These are phyloP conservation scores for Begonia masoniana DNA, from an alignment of 306 rosid species.

Conservation along the genomic window DNA sequence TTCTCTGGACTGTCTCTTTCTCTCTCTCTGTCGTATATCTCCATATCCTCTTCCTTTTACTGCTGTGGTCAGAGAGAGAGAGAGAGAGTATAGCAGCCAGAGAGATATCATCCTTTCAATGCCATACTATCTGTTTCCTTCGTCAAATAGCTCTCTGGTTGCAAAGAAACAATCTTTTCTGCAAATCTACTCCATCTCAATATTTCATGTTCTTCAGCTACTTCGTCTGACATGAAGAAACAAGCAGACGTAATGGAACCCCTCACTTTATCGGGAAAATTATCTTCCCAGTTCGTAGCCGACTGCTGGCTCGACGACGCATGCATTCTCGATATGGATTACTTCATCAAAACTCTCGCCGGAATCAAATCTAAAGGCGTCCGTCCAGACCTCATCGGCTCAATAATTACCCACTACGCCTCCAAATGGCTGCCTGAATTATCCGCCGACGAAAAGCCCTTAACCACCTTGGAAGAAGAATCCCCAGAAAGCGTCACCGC, in stretches of 20 bases:
- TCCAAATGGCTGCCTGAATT: conserved; percentile 93
- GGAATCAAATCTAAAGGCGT: conserved; percentile 79
- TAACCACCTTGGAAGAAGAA: conserved; percentile 30
- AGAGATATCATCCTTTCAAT: too few species aligned
- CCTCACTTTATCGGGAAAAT: conserved; percentile 23
- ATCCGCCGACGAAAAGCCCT: conserved; percentile 23
- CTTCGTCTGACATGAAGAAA: conserved; percentile 17
- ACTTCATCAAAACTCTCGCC: conserved; percentile 77
- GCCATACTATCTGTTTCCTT: too few species aligned
- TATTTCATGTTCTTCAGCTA: too few species aligned
- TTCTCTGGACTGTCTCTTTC: too few species aligned
- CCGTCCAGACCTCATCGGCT: conserved; percentile 59
- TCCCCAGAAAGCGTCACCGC: conserved; percentile 47
- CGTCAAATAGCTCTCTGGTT: too few species aligned
- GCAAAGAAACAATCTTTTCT: too few species aligned
- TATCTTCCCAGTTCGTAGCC: conserved; percentile 29
- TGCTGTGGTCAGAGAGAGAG: too few species aligned
- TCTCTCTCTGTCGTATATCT: too few species aligned
- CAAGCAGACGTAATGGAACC: conserved; percentile 20
- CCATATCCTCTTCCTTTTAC: too few species aligned
- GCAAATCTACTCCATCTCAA: too few species aligned
- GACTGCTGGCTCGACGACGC: conserved; percentile 81
- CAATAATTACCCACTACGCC: conserved; percentile 81
- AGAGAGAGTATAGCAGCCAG: too few species aligned
- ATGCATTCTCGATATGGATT: conserved; percentile 84